These are phyloP conservation scores for Globisporangium radiosum DNA, from an alignment of 352 stramenopile species.

Conservation along the genomic window DNA sequence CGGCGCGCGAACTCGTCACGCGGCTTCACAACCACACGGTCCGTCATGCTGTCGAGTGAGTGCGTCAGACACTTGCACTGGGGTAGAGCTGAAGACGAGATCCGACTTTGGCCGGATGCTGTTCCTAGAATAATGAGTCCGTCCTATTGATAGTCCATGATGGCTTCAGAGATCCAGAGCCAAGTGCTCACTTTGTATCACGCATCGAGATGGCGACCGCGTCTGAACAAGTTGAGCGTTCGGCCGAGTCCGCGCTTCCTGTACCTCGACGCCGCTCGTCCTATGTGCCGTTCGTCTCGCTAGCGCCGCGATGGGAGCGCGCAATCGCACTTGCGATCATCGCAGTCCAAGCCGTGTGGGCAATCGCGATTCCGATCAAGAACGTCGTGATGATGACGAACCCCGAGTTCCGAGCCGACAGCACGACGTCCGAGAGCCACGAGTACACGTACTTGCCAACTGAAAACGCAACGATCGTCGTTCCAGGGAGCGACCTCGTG, in stretches of 20 bases:
- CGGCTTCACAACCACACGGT: conserved; percentile 5
- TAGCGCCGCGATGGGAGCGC: conserved; percentile 11
- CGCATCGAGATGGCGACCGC: background rate
- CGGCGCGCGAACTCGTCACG: conserved; percentile 7
- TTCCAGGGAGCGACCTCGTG: conserved; percentile 16
- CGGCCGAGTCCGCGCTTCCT: background rate
- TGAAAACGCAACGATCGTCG: background rate
- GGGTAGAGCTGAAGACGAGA: too few relatives aligned
- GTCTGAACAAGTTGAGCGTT: background rate
- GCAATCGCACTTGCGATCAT: conserved; percentile 15
- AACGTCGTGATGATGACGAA: conserved; percentile 32
- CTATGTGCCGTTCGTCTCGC: background rate
- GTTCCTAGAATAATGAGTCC: too few relatives aligned
- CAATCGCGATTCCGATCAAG: conserved; percentile 31
- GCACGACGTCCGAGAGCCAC: conserved; percentile 8
- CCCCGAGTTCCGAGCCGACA: conserved; percentile 22
- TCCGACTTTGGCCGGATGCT: too few relatives aligned
- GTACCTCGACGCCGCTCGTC: background rate
- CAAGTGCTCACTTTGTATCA: too few relatives aligned
- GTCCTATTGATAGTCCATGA: too few relatives aligned
- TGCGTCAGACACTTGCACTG: too few relatives aligned
- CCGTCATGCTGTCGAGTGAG: conserved; percentile 3
- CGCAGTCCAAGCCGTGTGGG: conserved; percentile 22
- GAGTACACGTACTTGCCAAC: conserved; percentile 6
- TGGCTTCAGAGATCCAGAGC: too few relatives aligned